phyloP scores from a whole-genome alignment of 208 protist genomes.

The Crithidia acanthocephali region DNA sequence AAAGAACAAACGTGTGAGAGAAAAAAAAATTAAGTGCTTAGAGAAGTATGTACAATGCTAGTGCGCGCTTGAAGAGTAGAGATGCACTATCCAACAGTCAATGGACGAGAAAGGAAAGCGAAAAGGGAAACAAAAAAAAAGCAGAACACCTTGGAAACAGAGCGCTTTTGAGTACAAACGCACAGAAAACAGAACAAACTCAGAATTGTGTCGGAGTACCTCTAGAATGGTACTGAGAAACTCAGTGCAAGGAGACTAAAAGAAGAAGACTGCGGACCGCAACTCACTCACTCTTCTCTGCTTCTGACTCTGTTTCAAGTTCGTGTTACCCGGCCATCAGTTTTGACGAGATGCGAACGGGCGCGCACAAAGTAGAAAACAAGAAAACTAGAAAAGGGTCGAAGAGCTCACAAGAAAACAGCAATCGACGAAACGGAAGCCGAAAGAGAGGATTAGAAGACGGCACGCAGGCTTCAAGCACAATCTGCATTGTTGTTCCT shows the following conservation, averaged over 20 bases:
- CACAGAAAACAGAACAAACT: too few species aligned
- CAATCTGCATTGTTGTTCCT: background rate
- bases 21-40: background rate
- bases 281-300: background rate
- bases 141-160: too few species aligned
- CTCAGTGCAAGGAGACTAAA: background rate
- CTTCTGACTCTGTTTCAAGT: background rate
- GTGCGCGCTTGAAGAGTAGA: background rate
- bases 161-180: too few species aligned
- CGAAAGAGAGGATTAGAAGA: too few species aligned
- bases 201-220: too few species aligned
- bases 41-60: constrained; percentile 3
- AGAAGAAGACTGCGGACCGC: background rate
- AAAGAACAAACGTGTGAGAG: constrained; percentile 10
- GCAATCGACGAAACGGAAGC: too few species aligned
- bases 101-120: too few species aligned
- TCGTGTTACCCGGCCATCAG: constrained; percentile 2
- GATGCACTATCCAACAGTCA: background rate
- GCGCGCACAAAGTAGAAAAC: background rate
- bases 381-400: background rate
- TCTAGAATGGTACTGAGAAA: too few species aligned
- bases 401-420: background rate
- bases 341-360: constrained; percentile 7
- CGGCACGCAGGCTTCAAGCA: background rate
- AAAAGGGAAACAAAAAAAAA: too few species aligned